Percentiles rank a stretch among this genome's conserved stretches.
phyloP scores from a whole-genome alignment of 257 asterid genomes.

The Solanum chmielewskii region DNA sequence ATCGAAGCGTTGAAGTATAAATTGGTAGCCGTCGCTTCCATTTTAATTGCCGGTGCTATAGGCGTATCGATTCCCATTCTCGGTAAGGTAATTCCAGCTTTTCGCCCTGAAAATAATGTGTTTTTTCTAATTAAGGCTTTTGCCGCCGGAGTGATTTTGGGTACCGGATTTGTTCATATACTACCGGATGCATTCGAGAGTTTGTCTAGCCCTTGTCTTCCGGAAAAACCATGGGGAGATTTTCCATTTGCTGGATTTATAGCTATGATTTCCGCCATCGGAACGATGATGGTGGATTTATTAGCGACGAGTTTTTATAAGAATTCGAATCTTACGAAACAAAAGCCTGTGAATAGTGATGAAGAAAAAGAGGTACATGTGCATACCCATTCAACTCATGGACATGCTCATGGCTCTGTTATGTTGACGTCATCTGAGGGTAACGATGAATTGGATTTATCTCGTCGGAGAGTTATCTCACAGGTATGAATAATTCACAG shows the following conservation, averaged over 20 bases:
- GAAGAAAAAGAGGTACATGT: conserved; percentile 8
- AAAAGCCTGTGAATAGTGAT: background rate
- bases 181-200: conserved; percentile 5
- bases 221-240: background rate
- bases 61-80: conserved; percentile 5
- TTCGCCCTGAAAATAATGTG: conserved; percentile 4
- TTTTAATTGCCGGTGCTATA: background rate
- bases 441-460: background rate
- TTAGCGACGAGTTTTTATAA: background rate
- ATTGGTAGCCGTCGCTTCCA: conserved; percentile 2
- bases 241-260: conserved; percentile 7
- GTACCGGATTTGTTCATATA: conserved; percentile 21
- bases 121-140: conserved; percentile 24
- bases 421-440: background rate
- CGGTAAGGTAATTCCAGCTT: conserved; percentile 4
- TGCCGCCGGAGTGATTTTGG: conserved; percentile 22
- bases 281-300: conserved; percentile 4
- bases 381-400: conserved; percentile 14
- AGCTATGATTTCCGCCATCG: conserved; percentile 7
- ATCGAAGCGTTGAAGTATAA: conserved; percentile 6
- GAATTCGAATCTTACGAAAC: background rate
- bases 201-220: conserved; percentile 1
- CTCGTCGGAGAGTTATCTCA: conserved; percentile 13
- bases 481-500: background rate
- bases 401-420: conserved; percentile 11